Evolutionary conservation across 2,329 filamentous ascomycete genomes (phyloP).

Genomic region (Didymosphaeria variabile): DNA sequence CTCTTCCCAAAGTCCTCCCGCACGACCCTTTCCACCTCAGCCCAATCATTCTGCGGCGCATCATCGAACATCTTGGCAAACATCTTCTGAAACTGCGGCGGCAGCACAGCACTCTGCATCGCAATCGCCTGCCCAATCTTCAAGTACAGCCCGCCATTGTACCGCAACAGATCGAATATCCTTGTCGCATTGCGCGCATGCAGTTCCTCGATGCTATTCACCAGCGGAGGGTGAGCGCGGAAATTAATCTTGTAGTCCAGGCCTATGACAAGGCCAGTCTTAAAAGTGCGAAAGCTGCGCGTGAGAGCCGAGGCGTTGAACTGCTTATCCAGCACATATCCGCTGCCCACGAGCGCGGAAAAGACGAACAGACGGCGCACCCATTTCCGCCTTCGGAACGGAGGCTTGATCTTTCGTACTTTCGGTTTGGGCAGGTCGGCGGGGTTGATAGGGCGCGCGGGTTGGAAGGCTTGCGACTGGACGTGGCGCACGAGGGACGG

Average conservation of each 20-base stretch:
- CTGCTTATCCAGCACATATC: slow-evolving; percentile 75
- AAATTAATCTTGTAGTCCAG: slow-evolving; percentile 98
- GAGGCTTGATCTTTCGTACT: slow-evolving; percentile 71
- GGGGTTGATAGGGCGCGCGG: slow-evolving; percentile 74
- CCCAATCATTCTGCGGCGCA: slow-evolving; percentile 91
- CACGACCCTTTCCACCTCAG: slow-evolving; percentile 84
- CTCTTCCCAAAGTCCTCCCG: slow-evolving; percentile 84
- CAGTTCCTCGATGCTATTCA: slow-evolving; percentile 76
- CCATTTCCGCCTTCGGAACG: slow-evolving; percentile 76
- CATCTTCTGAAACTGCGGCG: slow-evolving; percentile 95
- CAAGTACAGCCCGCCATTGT: slow-evolving; percentile 92
- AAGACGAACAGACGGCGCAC: slow-evolving; percentile 75
- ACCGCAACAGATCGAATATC: slow-evolving; percentile 79
- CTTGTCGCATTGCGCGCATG: slow-evolving; percentile 86
- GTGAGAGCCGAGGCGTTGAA: slow-evolving; percentile 81
- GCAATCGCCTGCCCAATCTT: slow-evolving; percentile 99
- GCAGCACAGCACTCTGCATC: slow-evolving; percentile 95
- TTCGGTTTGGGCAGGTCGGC: slow-evolving; percentile 70
- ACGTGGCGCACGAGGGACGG: slow-evolving; percentile 29
- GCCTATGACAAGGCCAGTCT: slow-evolving; percentile 79
- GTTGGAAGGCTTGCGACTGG: slow-evolving; percentile 52
- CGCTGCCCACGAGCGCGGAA: slow-evolving; percentile 65
- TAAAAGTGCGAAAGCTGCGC: slow-evolving; percentile 83
- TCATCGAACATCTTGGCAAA: slow-evolving; percentile 98
- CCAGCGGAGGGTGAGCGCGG: slow-evolving; percentile 76